Base-by-base conservation (phyloP, 768 basidiomycete genomes). In the Dacryopinax primogenitus region DNA sequence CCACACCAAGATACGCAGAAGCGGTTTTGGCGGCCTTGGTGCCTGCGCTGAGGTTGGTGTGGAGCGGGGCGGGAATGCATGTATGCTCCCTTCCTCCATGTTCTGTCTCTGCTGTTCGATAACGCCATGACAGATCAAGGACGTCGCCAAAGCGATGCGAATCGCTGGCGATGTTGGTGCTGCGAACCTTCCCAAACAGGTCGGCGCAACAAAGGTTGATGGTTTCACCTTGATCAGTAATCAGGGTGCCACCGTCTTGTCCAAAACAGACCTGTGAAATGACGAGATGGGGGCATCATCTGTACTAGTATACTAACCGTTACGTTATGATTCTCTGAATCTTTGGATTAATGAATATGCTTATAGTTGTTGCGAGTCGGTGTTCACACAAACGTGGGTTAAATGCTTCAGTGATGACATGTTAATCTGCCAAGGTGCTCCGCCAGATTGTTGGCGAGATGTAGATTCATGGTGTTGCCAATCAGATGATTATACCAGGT, bases 201-300 rank as follows among this genome's bases (percentile, higher is more conserved):
- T 78, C 0, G 71, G 74, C 1, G 80, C 84, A 1, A 74, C 73
- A 15, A 77, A 79, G 69, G 72, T 64, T 2, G 76, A 67, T 32
- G 79, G 76, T 1, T 87, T 82, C 66, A 85, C 83, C 0, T n/a
- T 82, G n/a, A 77, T 88, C 45, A 71, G 70, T 3, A 88, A 87
- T 69, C 70, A 76, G 32, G 83, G 81, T 33, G 78, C 83, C 3
- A 64, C 78, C 45, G 74, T 74, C 58, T 72, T 86, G 35, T 35
- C 61, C 7, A 44, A 44, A 3, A 44, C 18, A 23, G 41, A 44
- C 23, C 18, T 44, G 41, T 44, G 23, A 23, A 23, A 9, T 18
- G 4, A 18, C 6, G 41, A 18, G 4, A 44, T 44, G 41, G 41
- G 23, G 18, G 41, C 23, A 4, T 23, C 18, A 23, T 44, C 7